Evolutionary conservation across 1,284 basidiomycete genomes (phyloP), one percentile per base, ranked within the genome.

Genomic region (Leccinum huronense): DNA sequence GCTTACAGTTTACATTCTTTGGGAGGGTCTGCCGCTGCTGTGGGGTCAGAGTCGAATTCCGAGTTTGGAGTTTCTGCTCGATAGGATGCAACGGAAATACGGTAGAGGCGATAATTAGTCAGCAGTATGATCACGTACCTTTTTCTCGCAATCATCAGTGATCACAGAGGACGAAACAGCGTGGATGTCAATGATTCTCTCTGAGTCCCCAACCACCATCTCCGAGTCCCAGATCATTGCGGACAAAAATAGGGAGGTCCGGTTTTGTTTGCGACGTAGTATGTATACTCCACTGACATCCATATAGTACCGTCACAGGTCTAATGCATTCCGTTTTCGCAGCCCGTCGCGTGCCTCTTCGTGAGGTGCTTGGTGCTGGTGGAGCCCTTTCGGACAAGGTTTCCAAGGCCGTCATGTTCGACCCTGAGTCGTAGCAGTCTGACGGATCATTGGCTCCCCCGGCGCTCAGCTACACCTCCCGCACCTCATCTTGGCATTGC

Each of bases 11-110:
- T 27, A 87, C 0, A 83, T 99, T 65, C 97, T 97, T 1, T 99
- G 97, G 97, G 97, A 99, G 79, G 96, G 92, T 33, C 87, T 98
- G 30, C 95, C 97, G 0, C 85, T 89, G 56, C 80, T 99, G 9
- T 84, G 93, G 59, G 91, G 91, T 7, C 84, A 88, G 63, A 93
- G 93, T 73, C 90, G 97, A 8, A 88, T 98, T 66, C 96, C 97
- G 1, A 93, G 90, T 55, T 76, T 96, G 59, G 87, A 93, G 56
- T 98, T 98, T 81, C 79, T 99, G 19, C 78, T 91, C 42, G 97
- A 98, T 73, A 86, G 95, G 38, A 70, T 97, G 56, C 80, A 27
- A 27, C 23, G 23, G 23, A 27, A 27, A 27, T 27, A 27, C 23
- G 23, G 23, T 27, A 27, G 23, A 27, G 23, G 23, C 23, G 23